Base-by-base conservation (phyloP, 352 stramenopile genomes). In the Phytopythium helicoides region DNA sequence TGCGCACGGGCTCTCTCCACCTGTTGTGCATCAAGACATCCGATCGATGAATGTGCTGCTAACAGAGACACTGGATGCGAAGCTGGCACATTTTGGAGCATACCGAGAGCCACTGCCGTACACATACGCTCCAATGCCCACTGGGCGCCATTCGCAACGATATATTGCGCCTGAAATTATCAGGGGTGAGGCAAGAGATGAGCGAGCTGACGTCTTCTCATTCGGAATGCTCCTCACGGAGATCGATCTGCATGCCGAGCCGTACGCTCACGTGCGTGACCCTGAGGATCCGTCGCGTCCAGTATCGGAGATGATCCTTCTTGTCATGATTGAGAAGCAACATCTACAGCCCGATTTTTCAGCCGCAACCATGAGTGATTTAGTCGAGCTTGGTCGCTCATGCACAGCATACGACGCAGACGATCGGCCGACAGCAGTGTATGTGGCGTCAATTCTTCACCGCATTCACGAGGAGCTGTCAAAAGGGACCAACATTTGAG, bases 21-120 rank as follows among this genome's bases (percentile, higher is more conserved):
- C 28, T 33, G 28, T 33, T 9, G 28, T 9, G 28, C 28, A 33
- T 33, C 28, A 33, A 33, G 28, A 33, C 9, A 9, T 33, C 5
- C 28, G 28, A 33, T 33, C 28, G 28, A 33, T 33, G 28, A 33
- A 33, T 33, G 28, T 33, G 28, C 28, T 71, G 22, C 45, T 76
- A 41, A 49, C 36, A n/a, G 22, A 7, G 6, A 21, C 46, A 11
- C 22, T 61, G 25, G 31, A 60, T 3, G 59, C 67, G 23, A 77
- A 81, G 38, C 18, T 81, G 42, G 64, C 60, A 2, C 63, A 73
- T 42, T 81, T 77, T 53, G 70, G 70, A 1, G 51, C 68, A 1
- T 62, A 59, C 6, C 35, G 59, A 7, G 55, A 62, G 22, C 23
- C 44, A 11, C 25, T 5, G 11, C 56, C 64, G 31, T 33, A 28